Evolutionary conservation across 1,284 basidiomycete species (phyloP).

Genomic region (Pseudozyma flocculosa): DNA sequence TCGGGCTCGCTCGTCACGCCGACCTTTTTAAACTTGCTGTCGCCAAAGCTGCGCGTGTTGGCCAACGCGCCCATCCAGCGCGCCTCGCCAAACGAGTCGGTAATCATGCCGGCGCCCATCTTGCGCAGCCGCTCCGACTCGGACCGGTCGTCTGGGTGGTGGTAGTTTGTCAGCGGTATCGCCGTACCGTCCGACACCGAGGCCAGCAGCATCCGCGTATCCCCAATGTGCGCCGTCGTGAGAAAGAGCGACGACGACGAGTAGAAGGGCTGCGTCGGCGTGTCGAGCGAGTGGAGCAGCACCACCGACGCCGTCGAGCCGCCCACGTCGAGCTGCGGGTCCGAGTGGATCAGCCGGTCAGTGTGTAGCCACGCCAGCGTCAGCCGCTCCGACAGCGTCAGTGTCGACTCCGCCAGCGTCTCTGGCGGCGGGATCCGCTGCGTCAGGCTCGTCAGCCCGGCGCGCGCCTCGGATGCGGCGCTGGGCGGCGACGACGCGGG

Average conservation of each 20-base stretch:
- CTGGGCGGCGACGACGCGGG: too few species aligned
- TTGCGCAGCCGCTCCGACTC: slow-evolving; percentile 81
- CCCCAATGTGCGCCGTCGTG: slow-evolving; percentile 86
- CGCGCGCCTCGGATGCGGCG: not conserved
- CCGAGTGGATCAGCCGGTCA: slow-evolving; percentile 49
- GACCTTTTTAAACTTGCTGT: slow-evolving; percentile 76
- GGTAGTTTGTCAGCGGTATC: slow-evolving; percentile 67
- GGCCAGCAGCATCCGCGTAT: slow-evolving; percentile 80
- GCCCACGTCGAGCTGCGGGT: slow-evolving; percentile 47
- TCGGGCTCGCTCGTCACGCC: slow-evolving; percentile 87
- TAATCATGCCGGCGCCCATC: slow-evolving; percentile 83
- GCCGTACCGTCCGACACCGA: slow-evolving; percentile 71
- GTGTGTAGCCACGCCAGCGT: slow-evolving; percentile 54
- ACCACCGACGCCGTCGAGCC: slow-evolving; percentile 90
- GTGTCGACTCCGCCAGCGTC: slow-evolving; percentile 24
- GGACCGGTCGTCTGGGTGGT: slow-evolving; percentile 84
- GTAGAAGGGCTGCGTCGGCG: slow-evolving; percentile 64
- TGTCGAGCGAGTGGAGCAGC: slow-evolving; percentile 78
- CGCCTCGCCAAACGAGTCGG: slow-evolving; percentile 92
- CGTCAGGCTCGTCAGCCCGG: slow-evolving; percentile 15
- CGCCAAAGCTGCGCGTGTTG: slow-evolving; percentile 91
- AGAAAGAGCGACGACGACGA: slow-evolving; percentile 52
- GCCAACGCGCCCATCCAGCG: slow-evolving; percentile 94
- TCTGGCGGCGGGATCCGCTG: slow-evolving; percentile 37
- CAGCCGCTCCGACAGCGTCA: slow-evolving; percentile 52